A percentile compares a stretch with the other conserved stretches of the same genome.
Evolutionary conservation across 129 eudicot genomes (phyloP).

Genomic region (carrot (Daucus carota)): DNA sequence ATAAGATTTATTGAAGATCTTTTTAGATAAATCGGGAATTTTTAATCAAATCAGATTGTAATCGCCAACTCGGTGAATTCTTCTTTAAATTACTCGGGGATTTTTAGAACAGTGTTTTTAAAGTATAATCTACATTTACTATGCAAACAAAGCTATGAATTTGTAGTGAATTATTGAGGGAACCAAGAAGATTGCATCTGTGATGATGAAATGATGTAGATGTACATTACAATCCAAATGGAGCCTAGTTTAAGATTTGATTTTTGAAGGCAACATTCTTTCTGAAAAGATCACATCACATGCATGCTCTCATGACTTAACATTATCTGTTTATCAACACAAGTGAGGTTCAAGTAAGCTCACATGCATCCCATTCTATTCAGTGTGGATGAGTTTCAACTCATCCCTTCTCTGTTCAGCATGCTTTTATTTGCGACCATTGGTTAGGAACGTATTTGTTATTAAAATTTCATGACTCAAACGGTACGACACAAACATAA

Average conservation of each 20-base stretch:
- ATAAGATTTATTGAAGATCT: no score
- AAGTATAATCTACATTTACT: not conserved
- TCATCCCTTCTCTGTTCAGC: no score
- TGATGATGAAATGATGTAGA: not conserved
- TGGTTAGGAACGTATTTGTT: no score
- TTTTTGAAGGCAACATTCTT: not conserved
- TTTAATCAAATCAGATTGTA: no score
- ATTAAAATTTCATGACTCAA: no score
- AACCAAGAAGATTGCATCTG: not conserved
- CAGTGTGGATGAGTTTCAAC: no score
- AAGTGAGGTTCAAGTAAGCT: not conserved
- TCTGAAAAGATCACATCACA: slow-evolving; percentile 7
- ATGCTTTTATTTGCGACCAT: no score
- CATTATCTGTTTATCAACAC: not conserved
- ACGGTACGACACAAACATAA: no score
- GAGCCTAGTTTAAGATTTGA: slow-evolving; percentile 4
- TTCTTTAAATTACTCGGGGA: no score
- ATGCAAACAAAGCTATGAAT: not conserved
- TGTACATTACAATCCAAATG: not conserved
- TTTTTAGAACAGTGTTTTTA: not conserved
- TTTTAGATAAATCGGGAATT: no score
- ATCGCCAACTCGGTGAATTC: no score
- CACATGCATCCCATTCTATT: not conserved
- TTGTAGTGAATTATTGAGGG: not conserved
- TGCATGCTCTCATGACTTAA: slow-evolving; percentile 6